Evolutionary conservation across 495 filamentous ascomycete species (phyloP).

Genomic region (Trichoderma virens): DNA sequence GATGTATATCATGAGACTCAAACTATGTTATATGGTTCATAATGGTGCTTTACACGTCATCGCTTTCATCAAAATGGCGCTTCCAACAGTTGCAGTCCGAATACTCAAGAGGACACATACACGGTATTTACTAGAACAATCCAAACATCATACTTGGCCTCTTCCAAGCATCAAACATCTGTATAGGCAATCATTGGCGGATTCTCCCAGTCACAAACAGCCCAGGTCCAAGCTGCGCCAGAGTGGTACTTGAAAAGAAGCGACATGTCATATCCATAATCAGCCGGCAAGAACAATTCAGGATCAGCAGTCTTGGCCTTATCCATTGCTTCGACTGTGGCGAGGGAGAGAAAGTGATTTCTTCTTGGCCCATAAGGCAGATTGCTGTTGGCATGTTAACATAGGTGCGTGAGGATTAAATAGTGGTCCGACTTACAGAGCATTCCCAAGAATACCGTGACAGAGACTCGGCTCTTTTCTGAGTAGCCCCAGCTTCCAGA

Average conservation of each 20-base stretch:
- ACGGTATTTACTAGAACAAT: too few relatives aligned
- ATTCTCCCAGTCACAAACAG: slow-evolving; percentile 15
- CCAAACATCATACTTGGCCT: background rate
- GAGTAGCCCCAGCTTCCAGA: slow-evolving; percentile 46
- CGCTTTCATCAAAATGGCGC: too few relatives aligned
- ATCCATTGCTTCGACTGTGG: slow-evolving; percentile 41
- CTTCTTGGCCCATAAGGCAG: slow-evolving; percentile 22
- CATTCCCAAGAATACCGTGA: slow-evolving; percentile 58
- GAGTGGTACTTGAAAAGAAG: slow-evolving; percentile 23
- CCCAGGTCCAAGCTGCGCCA: slow-evolving; percentile 24
- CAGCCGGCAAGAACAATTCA: slow-evolving; percentile 21
- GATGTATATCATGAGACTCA: too few relatives aligned
- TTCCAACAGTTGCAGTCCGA: too few relatives aligned
- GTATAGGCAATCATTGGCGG: slow-evolving; percentile 22
- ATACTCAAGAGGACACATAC: too few relatives aligned
- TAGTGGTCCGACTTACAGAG: slow-evolving; percentile 27
- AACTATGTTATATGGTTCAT: too few relatives aligned
- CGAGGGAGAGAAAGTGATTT: slow-evolving; percentile 46
- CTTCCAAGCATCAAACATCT: slow-evolving; percentile 18
- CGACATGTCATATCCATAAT: slow-evolving; percentile 23
- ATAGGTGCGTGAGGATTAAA: background rate
- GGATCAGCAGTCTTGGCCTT: slow-evolving; percentile 35
- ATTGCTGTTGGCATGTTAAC: background rate
- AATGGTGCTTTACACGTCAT: too few relatives aligned
- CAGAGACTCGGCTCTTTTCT: slow-evolving; percentile 57